Conservation (phyloP, 2,329 filamentous ascomycete genomes). For the Claviceps quebecensis region DNA sequence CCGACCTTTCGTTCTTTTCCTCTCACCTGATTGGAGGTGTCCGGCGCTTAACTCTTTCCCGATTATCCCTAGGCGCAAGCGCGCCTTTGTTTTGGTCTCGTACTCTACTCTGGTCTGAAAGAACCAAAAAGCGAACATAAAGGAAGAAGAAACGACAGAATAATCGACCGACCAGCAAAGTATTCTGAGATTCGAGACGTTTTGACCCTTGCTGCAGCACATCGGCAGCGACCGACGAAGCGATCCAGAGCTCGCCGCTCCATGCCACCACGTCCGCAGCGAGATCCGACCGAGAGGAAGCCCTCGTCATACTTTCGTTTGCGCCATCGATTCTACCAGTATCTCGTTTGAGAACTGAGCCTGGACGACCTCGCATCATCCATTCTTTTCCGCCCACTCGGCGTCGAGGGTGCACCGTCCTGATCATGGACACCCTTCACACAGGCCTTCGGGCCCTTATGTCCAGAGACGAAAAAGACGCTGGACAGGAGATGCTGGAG, state of each 20-base stretch:
- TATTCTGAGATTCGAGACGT: background rate
- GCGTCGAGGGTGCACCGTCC: background rate
- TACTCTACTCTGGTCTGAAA: too few species aligned
- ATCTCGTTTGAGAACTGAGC: background rate
- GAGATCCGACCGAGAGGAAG: background rate
- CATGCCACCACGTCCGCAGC: background rate
- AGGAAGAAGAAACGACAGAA: background rate
- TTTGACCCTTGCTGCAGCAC: background rate
- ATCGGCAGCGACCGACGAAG: background rate
- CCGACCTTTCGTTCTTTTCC: background rate
- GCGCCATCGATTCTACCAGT: background rate
- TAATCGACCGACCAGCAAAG: background rate
- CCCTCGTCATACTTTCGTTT: background rate
- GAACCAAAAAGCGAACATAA: background rate
- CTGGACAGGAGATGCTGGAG: conserved; percentile 30
- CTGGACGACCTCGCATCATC: background rate
- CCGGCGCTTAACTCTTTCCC: background rate
- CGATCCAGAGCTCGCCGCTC: background rate
- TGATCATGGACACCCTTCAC: background rate
- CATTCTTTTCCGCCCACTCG: background rate
- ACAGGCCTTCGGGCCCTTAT: background rate
- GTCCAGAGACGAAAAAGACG: conserved; percentile 11
- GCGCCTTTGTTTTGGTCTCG: background rate
- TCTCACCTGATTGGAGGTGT: background rate
- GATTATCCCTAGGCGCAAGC: background rate